phyloP scores from a whole-genome alignment of 257 asterid species.

The Ophiorrhiza pumila region DNA sequence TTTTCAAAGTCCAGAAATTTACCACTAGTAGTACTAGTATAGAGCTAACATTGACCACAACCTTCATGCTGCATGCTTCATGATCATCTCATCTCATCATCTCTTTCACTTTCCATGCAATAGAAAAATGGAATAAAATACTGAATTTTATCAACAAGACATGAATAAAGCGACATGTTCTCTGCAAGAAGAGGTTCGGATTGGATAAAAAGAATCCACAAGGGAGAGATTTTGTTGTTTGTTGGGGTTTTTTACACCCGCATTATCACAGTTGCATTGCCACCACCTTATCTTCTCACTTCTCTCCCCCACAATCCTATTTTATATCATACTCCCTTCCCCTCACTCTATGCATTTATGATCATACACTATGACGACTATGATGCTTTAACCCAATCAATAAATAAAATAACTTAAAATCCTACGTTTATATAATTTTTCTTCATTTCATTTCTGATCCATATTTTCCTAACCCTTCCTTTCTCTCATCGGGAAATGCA shows the following conservation, averaged over 20 bases:
- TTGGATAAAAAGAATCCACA: constrained; percentile 71
- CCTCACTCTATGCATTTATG: constrained; percentile 17
- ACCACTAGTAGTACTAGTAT: background rate
- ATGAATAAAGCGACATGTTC: constrained; percentile 80
- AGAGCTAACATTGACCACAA: constrained; percentile 11
- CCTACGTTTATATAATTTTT: no score
- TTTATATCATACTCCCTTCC: constrained; percentile 17
- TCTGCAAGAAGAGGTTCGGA: constrained; percentile 86
- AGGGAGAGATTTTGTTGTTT: constrained; percentile 65
- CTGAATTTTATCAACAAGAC: constrained; percentile 31
- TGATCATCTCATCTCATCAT: background rate
- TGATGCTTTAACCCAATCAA: constrained; percentile 20
- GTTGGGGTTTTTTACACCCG: constrained; percentile 38
- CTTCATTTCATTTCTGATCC: constrained; percentile 14
- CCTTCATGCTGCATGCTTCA: no score
- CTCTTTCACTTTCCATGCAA: constrained; percentile 17
- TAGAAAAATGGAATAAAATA: constrained; percentile 25
- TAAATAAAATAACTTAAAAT: no score
- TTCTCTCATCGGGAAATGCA: constrained; percentile 46
- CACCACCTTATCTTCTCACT: constrained; percentile 79
- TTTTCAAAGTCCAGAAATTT: no score
- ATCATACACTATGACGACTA: background rate
- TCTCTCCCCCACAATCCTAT: constrained; percentile 55
- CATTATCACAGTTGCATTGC: constrained; percentile 59
- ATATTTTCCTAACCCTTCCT: constrained; percentile 33